Conservation (phyloP, 768 basidiomycete species). For the Auricularia auricula-judae region DNA sequence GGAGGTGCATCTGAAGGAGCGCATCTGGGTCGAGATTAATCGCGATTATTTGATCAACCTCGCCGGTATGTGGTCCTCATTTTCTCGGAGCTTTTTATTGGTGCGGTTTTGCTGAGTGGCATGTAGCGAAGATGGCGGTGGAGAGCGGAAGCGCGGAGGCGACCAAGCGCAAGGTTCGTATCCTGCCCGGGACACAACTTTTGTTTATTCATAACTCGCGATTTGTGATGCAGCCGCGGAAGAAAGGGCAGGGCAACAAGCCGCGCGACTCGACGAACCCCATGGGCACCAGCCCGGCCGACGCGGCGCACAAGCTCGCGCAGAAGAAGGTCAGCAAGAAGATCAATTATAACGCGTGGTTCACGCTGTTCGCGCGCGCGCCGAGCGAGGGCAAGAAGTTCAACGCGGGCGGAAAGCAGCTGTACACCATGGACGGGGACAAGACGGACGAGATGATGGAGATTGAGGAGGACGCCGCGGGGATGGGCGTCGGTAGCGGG, state of each 20-base stretch:
- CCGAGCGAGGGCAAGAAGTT: neutral
- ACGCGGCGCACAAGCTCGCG: slow-evolving; percentile 65
- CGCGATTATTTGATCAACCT: slow-evolving; percentile 81
- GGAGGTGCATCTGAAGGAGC: slow-evolving; percentile 77
- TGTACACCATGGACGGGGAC: neutral
- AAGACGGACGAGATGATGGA: neutral
- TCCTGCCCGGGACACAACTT: slow-evolving; percentile 19
- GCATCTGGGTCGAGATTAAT: slow-evolving; percentile 91
- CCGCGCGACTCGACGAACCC: slow-evolving; percentile 69
- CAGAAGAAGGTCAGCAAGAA: slow-evolving; percentile 82
- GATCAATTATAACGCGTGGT: slow-evolving; percentile 88
- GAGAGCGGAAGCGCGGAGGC: slow-evolving; percentile 22
- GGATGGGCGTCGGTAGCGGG: neutral
- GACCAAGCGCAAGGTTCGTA: slow-evolving; percentile 73
- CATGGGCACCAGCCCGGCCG: slow-evolving; percentile 59
- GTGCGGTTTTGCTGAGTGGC: slow-evolving; percentile 32
- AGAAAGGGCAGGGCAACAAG: slow-evolving; percentile 34
- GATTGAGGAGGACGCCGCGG: neutral
- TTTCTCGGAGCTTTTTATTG: neutral
- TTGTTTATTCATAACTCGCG: slow-evolving; percentile 3
- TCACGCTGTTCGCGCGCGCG: slow-evolving; percentile 45
- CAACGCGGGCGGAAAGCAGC: neutral
- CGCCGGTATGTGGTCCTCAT: slow-evolving; percentile 45
- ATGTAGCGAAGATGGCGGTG: slow-evolving; percentile 40
- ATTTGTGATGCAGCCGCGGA: slow-evolving; percentile 39